These are phyloP conservation scores for Candida quercuum DNA, from an alignment of 805 yeast species.

Conservation along the genomic window DNA sequence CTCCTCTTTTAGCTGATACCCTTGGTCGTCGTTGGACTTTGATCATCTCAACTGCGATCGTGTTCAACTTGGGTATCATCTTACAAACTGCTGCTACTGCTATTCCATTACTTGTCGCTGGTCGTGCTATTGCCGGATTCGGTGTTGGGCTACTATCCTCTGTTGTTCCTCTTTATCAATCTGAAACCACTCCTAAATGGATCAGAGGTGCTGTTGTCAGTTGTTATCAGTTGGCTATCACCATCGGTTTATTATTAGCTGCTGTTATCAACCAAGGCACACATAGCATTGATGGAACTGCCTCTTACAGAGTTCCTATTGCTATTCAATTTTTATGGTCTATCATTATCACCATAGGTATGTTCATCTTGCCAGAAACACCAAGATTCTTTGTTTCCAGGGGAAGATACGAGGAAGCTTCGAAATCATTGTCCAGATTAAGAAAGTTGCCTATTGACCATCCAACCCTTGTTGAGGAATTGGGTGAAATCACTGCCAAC, in stretches of 20 bases:
- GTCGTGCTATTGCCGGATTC: conserved; percentile 64
- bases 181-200: conserved; percentile 78
- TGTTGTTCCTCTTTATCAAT: conserved; percentile 69
- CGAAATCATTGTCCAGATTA: conserved; percentile 46
- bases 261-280: conserved; percentile 70
- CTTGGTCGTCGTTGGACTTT: conserved; percentile 52
- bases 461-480: conserved; percentile 39
- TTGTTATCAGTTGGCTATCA: conserved; percentile 67
- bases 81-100: conserved; percentile 42
- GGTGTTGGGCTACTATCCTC: conserved; percentile 75
- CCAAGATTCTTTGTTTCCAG: conserved; percentile 67
- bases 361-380: conserved; percentile 67
- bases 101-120: conserved; percentile 49
- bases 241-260: conserved; percentile 70
- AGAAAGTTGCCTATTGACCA: conserved; percentile 43
- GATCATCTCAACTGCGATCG: conserved; percentile 35
- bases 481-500: conserved; percentile 43
- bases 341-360: conserved; percentile 51
- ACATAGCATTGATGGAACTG: conserved; percentile 42
- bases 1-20: conserved; percentile 51
- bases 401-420: conserved; percentile 52
- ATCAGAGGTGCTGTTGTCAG: conserved; percentile 75
- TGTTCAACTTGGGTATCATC: conserved; percentile 50
- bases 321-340: conserved; percentile 72
- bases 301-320: conserved; percentile 72